A percentile compares a stretch with the other conserved stretches of the same genome.
These are phyloP conservation scores for Marasmius sp. DNA, from an alignment of 1,284 basidiomycete genomes.

Conservation along the genomic window DNA sequence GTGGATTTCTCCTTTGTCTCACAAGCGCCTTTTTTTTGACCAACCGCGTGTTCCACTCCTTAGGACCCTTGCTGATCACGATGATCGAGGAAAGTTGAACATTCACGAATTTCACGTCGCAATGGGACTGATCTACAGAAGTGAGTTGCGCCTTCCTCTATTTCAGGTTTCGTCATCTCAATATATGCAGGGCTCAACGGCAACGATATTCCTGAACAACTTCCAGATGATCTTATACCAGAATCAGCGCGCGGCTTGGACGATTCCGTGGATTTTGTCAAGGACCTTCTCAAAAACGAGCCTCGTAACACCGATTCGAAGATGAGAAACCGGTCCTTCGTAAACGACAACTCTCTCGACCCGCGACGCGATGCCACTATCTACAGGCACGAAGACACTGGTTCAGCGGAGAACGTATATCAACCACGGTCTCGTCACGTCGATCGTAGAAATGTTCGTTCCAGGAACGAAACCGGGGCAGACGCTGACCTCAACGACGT, in stretches of 20 bases:
- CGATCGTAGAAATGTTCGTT: conserved; percentile 83
- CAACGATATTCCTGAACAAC: conserved; percentile 83
- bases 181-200: conserved; percentile 78
- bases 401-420: conserved; percentile 68
- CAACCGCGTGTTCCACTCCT: not conserved
- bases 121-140: conserved; percentile 96
- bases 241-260: conserved; percentile 92
- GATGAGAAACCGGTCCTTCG: conserved; percentile 73
- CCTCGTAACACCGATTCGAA: conserved; percentile 54
- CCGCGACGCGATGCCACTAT: conserved; percentile 84
- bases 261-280: conserved; percentile 89
- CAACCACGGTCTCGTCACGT: conserved; percentile 87
- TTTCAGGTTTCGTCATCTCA: conserved; percentile 1
- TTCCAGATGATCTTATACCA: conserved; percentile 90
- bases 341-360: conserved; percentile 52
- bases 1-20: conserved; percentile 25
- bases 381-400: conserved; percentile 83
- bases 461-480: conserved; percentile 70
- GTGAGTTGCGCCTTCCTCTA: conserved; percentile 48
- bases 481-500: conserved; percentile 81
- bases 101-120: conserved; percentile 97
- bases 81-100: conserved; percentile 93
- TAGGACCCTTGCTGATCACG: conserved; percentile 87
- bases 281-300: conserved; percentile 89
- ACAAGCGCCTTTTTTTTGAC: not conserved